Evolutionary conservation across 441 rosid species (phyloP), one percentile per base, ranked within the genome.

Genomic region (Bocquillonia castaneifolia): DNA sequence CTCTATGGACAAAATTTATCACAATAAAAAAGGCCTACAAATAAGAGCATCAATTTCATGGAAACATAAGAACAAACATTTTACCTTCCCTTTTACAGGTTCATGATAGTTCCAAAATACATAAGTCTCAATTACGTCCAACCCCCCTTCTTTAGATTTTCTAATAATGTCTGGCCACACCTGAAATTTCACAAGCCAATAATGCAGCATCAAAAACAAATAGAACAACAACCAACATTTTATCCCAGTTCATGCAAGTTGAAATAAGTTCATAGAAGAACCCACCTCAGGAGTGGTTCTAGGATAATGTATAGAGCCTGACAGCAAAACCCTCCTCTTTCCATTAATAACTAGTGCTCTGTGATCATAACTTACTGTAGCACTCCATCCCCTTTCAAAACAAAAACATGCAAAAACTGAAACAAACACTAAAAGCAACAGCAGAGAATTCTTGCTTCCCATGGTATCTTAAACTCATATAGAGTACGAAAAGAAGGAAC

Each of bases 91-190:
- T 78, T 74, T 82, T 31, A 77, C 76, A 22, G 93, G 90, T 77
- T 88, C 88, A 31, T 84, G 93, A 62, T 82, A 79, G 78, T 88
- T 88, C 90, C 88, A 88, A 60, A 88, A 88, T 45, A 85, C 90
- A 31, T 82, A 85, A 20, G 88, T 81, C 79, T 87, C 90, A 2
- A 87, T 83, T 72, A 87, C 88, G 60, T 87, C 92, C 54, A 87
- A 40, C 25, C 92, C 89, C 1, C 90, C 90, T 68, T 85, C 88
- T 84, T 82, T 85, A 4, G 90, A 77, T 72, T 85, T 87, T 77
- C 83, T 62, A 67, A 87, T 83, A 69, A 87, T 77, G 45, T 83
- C 87, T 0, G 88, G 86, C 92, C 92, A 87, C 44, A 82, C 85
- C 88, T 87, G 78, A 78, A 77, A 64, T 17, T 15, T 25, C 66